Evolutionary conservation across 2,329 filamentous ascomycete genomes (phyloP), one percentile per base, ranked within the genome.

Genomic region (Cladosporium sp.): DNA sequence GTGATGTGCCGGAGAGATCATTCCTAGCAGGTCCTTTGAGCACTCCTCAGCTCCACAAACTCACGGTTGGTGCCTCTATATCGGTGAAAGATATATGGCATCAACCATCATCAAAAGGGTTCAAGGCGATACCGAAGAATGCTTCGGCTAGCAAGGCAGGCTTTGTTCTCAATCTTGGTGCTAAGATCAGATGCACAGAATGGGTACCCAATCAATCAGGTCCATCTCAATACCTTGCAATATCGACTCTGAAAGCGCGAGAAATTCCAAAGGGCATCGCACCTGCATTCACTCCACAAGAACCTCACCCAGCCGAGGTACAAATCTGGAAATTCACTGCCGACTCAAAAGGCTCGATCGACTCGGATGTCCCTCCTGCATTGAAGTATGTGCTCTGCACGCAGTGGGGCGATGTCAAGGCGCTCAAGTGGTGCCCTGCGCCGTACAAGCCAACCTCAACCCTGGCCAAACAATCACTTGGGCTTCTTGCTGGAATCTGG

Each of bases 321-420:
- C 83, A 86, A 62, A 78, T 87, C 6, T 87, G 84, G 84, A 73
- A 78, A 5, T 82, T 87, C 63, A 71, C 74, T 38, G 74, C 76
- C 3, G 70, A 51, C 9, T 58, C 63, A 15, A 60, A 73, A 0
- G 73, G 74, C 14, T 72, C 69, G 2, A 69, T 84, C 6, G 76
- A 83, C 64, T 74, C 74, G 63, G 67, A 64, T 0, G 65, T 60
- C 8, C 65, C 73, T 15, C 83, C 84, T 3, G 67, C 69, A 45
- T 73, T 86, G 42, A 73, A 73, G 25, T 64, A 79, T 37, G 78
- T 81, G 3, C 67, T 86, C n/a, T 84, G 82, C 63, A 78, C 80
- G 2, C 75, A 83, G 20, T 85, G 82, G 78, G 84, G 84, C 2
- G 76, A 82, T 59, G 70, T 84, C 17, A 81, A 77, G 62, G 73